phyloP scores from a whole-genome alignment of 1,284 basidiomycete genomes.

The Sanghuangporus baumii region DNA sequence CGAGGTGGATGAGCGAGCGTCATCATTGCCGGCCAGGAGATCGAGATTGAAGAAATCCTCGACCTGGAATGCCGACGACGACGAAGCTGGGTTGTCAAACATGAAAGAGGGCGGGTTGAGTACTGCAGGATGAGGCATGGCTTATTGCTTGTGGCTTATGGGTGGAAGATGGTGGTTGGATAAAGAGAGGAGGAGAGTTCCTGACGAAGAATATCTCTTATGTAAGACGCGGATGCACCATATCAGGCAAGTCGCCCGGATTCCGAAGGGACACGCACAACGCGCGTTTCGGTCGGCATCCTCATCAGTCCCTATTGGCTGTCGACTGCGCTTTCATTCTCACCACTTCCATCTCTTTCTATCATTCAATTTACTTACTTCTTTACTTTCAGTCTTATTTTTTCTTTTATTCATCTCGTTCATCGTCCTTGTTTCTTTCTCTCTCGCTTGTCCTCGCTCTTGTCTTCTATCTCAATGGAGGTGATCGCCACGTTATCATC shows the following conservation, averaged over 20 bases:
- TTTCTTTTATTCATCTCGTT: background rate
- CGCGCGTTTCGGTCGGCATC: slow-evolving; percentile 1
- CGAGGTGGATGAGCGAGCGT: slow-evolving; percentile 3
- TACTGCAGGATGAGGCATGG: slow-evolving; percentile 16
- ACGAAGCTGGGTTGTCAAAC: background rate
- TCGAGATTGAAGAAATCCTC: slow-evolving; percentile 52
- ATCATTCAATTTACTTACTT: background rate
- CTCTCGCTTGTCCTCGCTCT: background rate
- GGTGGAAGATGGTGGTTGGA: slow-evolving; percentile 5
- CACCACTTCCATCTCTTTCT: background rate
- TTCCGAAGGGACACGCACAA: slow-evolving; percentile 2
- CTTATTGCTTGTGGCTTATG: background rate
- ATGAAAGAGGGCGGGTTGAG: slow-evolving; percentile 12
- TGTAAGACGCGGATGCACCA: background rate
- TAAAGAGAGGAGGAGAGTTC: background rate
- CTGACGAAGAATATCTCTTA: background rate
- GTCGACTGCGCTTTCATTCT: background rate
- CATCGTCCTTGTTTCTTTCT: background rate
- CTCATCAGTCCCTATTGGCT: background rate
- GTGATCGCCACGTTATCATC: background rate
- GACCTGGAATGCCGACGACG: slow-evolving; percentile 19
- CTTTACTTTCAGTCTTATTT: background rate
- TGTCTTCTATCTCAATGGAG: background rate
- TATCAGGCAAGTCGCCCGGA: background rate
- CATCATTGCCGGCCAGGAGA: slow-evolving; percentile 25